Base-by-base conservation (phyloP, 192 early-diverging fungal genomes). In the Rhizophlyctis rosea region DNA sequence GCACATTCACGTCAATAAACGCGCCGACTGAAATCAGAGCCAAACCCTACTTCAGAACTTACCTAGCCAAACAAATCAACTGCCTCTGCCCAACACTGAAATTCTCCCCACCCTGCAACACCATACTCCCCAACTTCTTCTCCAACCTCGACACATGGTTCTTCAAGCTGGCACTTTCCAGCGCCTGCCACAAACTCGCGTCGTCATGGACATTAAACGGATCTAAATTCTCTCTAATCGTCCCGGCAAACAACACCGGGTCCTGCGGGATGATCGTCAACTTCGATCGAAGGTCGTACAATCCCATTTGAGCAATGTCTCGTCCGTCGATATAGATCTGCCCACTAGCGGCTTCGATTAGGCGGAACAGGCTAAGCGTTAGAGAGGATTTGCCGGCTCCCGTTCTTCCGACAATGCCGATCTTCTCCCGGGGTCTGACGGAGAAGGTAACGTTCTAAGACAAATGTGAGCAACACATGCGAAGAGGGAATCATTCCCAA, bases 191-290 rank as follows among this genome's bases (percentile, higher is more conserved):
- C 14, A 84, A 31, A 14, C 50, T 68, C 14, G 21, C 63, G 62
- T 84, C 82, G 3, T 67, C 54, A n/a, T 60, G 54, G 21, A 58
- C 54, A 54, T 51, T 48, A 60, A 84, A 84, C 3, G 82, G 81
- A 71, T 84, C 82, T 31, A 84, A 59, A 60, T 84, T 84, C 3
- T 78, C 69, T 33, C 82, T 59, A 16, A 84, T 65, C n/a, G 79
- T 81, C 4, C 88, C 88, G n/a, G 76, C 69, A 76, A 91, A 90
- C 47, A 82, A 34, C 44, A 79, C 78, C 25, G 72, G 68, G 57
- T 76, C 75, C 73, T 95, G 93, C 33, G 93, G 88, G 48, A 94
- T 90, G 34, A 91, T 89, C 24, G 87, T 86, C 50, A 95, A 66
- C 24, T 78, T 71, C n/a, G 74, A 76, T 3, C 93, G 88, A 39